phyloP scores from a whole-genome alignment of 177 flowering plant species.

The Tripterygium wilfordii region DNA sequence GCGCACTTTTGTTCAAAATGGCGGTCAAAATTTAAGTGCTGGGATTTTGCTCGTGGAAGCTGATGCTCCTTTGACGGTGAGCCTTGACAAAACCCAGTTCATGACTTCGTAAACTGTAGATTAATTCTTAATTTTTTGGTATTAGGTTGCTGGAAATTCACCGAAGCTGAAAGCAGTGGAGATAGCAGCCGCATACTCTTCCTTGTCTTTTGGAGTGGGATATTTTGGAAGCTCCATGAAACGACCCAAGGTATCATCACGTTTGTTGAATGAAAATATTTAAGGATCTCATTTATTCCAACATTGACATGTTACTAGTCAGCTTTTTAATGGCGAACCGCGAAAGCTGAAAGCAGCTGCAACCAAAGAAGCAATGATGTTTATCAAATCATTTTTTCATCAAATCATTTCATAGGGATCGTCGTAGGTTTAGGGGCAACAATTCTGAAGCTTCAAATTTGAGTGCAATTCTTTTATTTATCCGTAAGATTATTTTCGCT shows the following conservation, averaged over 20 bases:
- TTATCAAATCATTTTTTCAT: too few relatives aligned
- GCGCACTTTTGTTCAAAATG: constrained; percentile 33
- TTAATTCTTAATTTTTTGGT: not conserved
- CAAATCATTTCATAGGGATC: too few relatives aligned
- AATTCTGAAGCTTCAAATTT: too few relatives aligned
- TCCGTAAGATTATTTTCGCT: too few relatives aligned
- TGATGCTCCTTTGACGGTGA: constrained; percentile 46
- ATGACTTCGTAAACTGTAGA: not conserved
- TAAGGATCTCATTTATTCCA: too few relatives aligned
- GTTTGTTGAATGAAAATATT: too few relatives aligned
- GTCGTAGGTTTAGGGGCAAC: too few relatives aligned
- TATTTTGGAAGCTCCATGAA: constrained; percentile 85
- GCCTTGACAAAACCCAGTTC: constrained; percentile 3
- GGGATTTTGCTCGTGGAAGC: constrained; percentile 84
- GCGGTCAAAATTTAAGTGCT: constrained; percentile 46
- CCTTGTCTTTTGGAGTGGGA: constrained; percentile 84
- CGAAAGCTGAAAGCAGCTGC: too few relatives aligned
- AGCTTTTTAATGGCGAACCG: too few relatives aligned
- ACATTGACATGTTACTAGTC: too few relatives aligned
- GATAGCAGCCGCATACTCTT: constrained; percentile 77
- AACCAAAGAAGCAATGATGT: too few relatives aligned
- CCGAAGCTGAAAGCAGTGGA: constrained; percentile 65
- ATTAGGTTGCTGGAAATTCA: constrained; percentile 37
- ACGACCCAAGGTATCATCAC: constrained; percentile 85
- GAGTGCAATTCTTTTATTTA: too few relatives aligned